Base-by-base conservation (phyloP, 768 basidiomycete genomes). In the Suillus occidentalis region DNA sequence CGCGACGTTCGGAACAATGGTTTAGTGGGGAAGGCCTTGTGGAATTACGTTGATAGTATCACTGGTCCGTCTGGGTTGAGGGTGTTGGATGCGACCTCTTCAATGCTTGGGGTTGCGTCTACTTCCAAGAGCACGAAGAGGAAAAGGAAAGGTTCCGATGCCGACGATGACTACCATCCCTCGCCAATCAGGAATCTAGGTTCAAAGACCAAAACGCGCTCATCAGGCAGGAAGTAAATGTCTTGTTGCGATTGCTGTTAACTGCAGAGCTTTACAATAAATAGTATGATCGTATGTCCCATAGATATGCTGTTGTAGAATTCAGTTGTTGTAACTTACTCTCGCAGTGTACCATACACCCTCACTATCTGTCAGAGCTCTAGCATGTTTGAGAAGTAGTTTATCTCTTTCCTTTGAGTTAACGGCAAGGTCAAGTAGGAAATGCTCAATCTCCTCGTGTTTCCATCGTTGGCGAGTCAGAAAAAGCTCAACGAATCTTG, bases 401-500 rank as follows among this genome's bases (percentile, higher is more conserved):
- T 89, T 94, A 73, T 99, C 96, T 47, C 92, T 83, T 72, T 94
- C 94, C 76, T 97, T 97, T 9, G 81, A 78, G 72, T 93, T 88
- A n/a, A 95, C 81, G 0, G 89, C 89, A 63, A 97, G 87, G 67
- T 94, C 94, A 7, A 81, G 76, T 14, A 99, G 78, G 78, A 96
- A 99, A 5, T 91, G 92, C 34, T 79, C 77, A 65, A 98, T 91
- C 20, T 96, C 94, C 14, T 90, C 87, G 7, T 82, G 84, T 71
- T 84, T 87, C 94, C 94, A 95, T 53, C 85, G 85, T 25, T 85
- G 67, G 6, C 89, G 87, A 10, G 89, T 90, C 45, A 93, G 81
- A 81, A 99, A 99, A 18, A 99, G 84, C 67, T 97, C 94, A 14
- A 85, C 76, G 78, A 99, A 99, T 18, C 97, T 89, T 9, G 87